A percentile compares a stretch with the other conserved stretches of the same genome.
Conservation (phyloP, 768 basidiomycete genomes). For the Boletus insuetus region DNA sequence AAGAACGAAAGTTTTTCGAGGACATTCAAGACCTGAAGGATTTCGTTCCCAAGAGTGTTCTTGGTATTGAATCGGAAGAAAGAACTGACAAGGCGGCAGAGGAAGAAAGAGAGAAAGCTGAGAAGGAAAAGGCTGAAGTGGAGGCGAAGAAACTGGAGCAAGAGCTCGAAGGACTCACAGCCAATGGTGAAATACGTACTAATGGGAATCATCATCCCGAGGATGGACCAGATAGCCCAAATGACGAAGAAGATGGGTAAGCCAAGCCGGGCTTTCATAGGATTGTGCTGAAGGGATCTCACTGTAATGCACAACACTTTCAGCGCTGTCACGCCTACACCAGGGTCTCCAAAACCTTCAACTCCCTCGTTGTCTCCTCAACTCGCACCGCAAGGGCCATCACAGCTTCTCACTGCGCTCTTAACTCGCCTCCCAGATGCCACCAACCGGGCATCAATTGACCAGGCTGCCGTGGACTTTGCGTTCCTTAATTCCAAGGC, state of each 20-base stretch:
- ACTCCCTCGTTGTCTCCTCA: conserved; percentile 65
- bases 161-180: conserved; percentile 64
- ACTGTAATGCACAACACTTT: conserved; percentile 35
- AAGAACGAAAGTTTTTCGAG: conserved; percentile 91
- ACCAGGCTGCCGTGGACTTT: conserved; percentile 94
- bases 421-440: conserved; percentile 91
- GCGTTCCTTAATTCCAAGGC: conserved; percentile 97
- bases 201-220: conserved; percentile 20
- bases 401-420: conserved; percentile 86
- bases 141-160: conserved; percentile 76
- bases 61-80: conserved; percentile 59
- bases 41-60: conserved; percentile 83
- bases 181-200: conserved; percentile 27
- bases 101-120: conserved; percentile 46
- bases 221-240: conserved; percentile 15
- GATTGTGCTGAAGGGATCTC: conserved; percentile 24
- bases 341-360: conserved; percentile 61
- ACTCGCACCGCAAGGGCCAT: conserved; percentile 84
- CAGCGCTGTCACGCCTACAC: conserved; percentile 57
- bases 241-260: conserved; percentile 33
- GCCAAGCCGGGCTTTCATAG: background rate
- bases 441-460: conserved; percentile 85
- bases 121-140: conserved; percentile 55
- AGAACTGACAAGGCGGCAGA: conserved; percentile 40
- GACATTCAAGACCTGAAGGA: conserved; percentile 90